Percentiles rank a stretch among this genome's conserved stretches.
phyloP scores from a whole-genome alignment of 2,329 filamentous ascomycete species.

The Curvularia sp. region DNA sequence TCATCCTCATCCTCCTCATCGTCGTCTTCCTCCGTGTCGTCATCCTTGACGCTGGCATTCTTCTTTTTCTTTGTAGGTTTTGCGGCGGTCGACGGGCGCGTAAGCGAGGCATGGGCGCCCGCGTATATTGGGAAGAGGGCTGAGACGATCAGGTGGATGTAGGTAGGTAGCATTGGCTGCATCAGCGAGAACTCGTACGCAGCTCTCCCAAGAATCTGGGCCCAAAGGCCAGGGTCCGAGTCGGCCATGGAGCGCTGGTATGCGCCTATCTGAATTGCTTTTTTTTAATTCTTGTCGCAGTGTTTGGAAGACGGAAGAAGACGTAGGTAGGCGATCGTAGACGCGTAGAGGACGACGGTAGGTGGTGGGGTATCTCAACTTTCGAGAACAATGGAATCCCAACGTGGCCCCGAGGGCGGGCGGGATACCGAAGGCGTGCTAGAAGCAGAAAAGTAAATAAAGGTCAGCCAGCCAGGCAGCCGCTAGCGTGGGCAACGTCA shows the following conservation, averaged over 20 bases:
- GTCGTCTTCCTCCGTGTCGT: constrained; percentile 42
- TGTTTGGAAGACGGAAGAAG: background rate
- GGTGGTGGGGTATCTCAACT: background rate
- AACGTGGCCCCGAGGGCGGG: background rate
- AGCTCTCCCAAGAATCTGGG: constrained; percentile 39
- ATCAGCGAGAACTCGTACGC: constrained; percentile 54
- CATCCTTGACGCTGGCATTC: constrained; percentile 50
- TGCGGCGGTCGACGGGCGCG: constrained; percentile 80
- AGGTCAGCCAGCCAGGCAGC: background rate
- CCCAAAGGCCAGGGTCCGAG: constrained; percentile 38
- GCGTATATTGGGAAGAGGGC: constrained; percentile 84
- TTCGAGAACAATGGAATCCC: background rate
- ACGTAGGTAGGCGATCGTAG: background rate
- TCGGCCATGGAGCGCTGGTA: constrained; percentile 34
- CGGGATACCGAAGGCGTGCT: background rate
- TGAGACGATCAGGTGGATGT: constrained; percentile 68
- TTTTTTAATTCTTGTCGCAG: background rate
- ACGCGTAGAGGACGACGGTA: background rate
- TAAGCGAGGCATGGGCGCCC: constrained; percentile 83
- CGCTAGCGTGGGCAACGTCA: background rate
- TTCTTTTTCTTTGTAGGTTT: constrained; percentile 64
- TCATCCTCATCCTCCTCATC: constrained; percentile 62
- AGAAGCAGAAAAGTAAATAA: background rate
- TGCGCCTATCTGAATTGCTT: background rate
- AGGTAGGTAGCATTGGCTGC: constrained; percentile 59